Conservation (phyloP, 495 filamentous ascomycete species). For the Collariella sp. region DNA sequence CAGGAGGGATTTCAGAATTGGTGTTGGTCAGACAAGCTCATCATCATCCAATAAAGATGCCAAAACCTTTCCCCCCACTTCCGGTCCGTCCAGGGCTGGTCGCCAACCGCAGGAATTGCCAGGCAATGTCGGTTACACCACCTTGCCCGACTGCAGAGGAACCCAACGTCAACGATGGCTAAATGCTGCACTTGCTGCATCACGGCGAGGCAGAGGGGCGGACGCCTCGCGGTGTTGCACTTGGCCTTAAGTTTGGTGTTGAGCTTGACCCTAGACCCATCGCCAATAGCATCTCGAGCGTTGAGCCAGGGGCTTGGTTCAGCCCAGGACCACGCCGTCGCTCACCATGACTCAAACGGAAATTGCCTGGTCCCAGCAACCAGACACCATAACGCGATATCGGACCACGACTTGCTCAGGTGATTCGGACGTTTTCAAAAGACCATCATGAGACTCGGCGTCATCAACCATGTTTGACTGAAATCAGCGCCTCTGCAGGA, state of each 20-base stretch:
- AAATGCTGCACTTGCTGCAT: not conserved
- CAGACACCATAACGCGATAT: constrained; percentile 1
- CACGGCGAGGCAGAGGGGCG: constrained; percentile 2
- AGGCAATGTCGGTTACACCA: not conserved
- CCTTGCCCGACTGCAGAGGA: constrained; percentile 6
- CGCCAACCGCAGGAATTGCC: not conserved
- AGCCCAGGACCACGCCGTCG: not conserved
- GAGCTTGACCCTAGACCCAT: not conserved
- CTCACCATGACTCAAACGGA: constrained; percentile 2
- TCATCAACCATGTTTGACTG: not conserved
- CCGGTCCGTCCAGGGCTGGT: too few species aligned
- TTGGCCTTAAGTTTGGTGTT: too few species aligned
- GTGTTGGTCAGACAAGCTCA: too few species aligned
- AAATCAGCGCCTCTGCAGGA: not conserved
- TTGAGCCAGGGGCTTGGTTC: not conserved
- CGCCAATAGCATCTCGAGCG: not conserved
- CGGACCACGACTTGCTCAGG: not conserved
- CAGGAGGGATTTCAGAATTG: too few species aligned
- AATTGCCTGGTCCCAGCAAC: not conserved
- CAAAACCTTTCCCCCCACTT: too few species aligned
- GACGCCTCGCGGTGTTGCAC: not conserved
- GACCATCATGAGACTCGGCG: not conserved
- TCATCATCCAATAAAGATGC: too few species aligned
- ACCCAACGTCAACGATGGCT: not conserved
- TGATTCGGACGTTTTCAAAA: not conserved